Base-by-base conservation (phyloP, 2,329 filamentous ascomycete species). In the Cryphonectria radicalis region DNA sequence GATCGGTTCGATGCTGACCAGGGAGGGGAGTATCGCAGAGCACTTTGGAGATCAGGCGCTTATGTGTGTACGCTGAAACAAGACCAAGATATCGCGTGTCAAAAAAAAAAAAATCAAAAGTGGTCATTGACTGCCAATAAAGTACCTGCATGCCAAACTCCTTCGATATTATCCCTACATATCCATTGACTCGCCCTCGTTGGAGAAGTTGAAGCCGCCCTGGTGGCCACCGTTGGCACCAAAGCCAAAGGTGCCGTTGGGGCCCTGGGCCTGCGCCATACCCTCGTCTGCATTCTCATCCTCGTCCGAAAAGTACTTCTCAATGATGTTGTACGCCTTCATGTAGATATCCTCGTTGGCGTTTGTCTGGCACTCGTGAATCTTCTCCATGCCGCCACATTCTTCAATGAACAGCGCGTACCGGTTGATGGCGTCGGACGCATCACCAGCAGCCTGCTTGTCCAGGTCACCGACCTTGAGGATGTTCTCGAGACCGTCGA, bases 291-390 rank as follows among this genome's bases (percentile, higher is more conserved):
- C 94, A 77, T 95, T 94, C 80, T 97, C 96, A 70, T 98, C 96
- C 76, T 99, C 96, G 79, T 99, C 96, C 0, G 95, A 98, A 86
- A 99, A 99, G 89, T 99, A 99, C 87, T 98, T 98, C 88, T 99
- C 96, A 76, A 99, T 99, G 84, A 99, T 99, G 89, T 97, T 98
- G 89, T 98, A 99, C 0, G 96, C 96, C 90, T 99, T 99, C 95
- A 99, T 98, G 88, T 99, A 99, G 77, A 99, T 99, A 85, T 99
- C 96, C 85, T 99, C 96, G 84, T 99, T 99, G 86, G 95, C 95
- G 79, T 99, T 99, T 87, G 97, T 98, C 87, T 99, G 96, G 89
- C 96, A 98, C 78, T 98, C 95, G 85, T 99, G 96, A 77, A 99
- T 98, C 91, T 98, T 98, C 87, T 98, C 96, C 96, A 99, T 99